Evolutionary conservation across 2,329 filamentous ascomycete species (phyloP), one percentile per base, ranked within the genome.

Genomic region (Botrytis medusae): DNA sequence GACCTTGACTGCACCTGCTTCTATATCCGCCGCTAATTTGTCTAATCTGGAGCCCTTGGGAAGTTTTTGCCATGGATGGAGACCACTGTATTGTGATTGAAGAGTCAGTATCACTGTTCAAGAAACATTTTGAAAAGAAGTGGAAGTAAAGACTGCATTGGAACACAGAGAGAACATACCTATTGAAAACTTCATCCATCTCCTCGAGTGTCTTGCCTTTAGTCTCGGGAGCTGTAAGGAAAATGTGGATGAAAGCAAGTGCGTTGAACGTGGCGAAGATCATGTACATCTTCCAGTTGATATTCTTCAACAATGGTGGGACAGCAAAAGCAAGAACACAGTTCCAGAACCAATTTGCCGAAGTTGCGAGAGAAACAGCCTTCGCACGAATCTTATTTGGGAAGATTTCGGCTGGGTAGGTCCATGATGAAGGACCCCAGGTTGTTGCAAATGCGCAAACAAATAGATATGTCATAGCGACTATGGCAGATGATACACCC

Each of bases 311-410:
- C 60, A 87, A 79, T 1, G 85, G 86, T 0, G 86, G 86, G 5
- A 87, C 86, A 14, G 82, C 85, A 74, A 87, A 87, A 20, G 86
- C 86, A 5, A 91, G 83, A 0, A 87, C 0, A 86, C 92, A 95
- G 82, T 94, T 95, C 76, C 91, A 84, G 16, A 91, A 82, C 92
- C 92, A 95, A 83, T 95, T 95, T 57, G 91, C 88, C 2, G 92
- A 89, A 5, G 92, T 93, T 10, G 91, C 90, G 6, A 94, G 83
- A 1, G 91, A 92, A 84, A 93, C 92, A 63, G 89, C 90, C 80
- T 93, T 92, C 61, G 92, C 91, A 77, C 92, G 87, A 73, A 91
- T 86, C 79, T 91, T 91, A 54, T 91, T 85, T 2, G 90, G 90
- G 78, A 89, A 92, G 73, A 92, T 91, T 79, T 92, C 90, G 7